phyloP scores from a whole-genome alignment of 1,284 basidiomycete species.

The Ceratobasidium theobromae region DNA sequence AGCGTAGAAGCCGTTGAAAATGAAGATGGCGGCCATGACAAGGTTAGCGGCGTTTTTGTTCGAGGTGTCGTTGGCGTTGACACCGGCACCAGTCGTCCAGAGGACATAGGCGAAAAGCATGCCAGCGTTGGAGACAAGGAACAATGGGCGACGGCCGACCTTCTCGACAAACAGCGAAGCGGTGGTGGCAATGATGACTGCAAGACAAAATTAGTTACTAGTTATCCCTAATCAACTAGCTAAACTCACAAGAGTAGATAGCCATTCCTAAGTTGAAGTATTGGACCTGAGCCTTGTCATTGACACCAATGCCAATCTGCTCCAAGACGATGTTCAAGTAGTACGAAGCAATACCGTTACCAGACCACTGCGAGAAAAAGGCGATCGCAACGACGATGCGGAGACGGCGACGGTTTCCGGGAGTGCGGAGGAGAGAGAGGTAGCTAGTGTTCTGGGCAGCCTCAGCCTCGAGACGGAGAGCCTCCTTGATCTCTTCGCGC shows the following conservation, averaged over 20 bases:
- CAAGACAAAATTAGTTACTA: slow-evolving; percentile 24
- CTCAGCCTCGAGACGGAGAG: slow-evolving; percentile 59
- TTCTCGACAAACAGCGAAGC: slow-evolving; percentile 62
- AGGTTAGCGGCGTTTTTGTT: slow-evolving; percentile 34
- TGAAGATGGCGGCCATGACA: slow-evolving; percentile 65
- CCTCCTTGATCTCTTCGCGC: slow-evolving; percentile 55
- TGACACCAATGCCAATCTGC: slow-evolving; percentile 24
- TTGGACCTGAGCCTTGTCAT: slow-evolving; percentile 20
- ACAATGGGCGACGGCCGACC: slow-evolving; percentile 61
- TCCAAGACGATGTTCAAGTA: slow-evolving; percentile 44
- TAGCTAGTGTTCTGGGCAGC: slow-evolving; percentile 52
- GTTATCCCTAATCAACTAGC: background rate
- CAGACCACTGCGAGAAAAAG: slow-evolving; percentile 66
- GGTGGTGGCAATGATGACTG: slow-evolving; percentile 45
- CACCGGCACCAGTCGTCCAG: slow-evolving; percentile 34
- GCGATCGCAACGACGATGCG: slow-evolving; percentile 57
- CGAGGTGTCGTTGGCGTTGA: slow-evolving; percentile 32
- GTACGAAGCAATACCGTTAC: slow-evolving; percentile 66
- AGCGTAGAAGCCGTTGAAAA: slow-evolving; percentile 69
- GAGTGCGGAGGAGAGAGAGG: slow-evolving; percentile 54
- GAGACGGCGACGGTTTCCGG: slow-evolving; percentile 62
- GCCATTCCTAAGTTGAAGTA: slow-evolving; percentile 31
- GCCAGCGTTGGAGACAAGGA: slow-evolving; percentile 62
- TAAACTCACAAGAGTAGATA: slow-evolving; percentile 42
- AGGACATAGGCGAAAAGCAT: slow-evolving; percentile 47